A percentile compares a stretch with the other conserved stretches of the same genome.
Conservation (phyloP, 306 rosid genomes). For the Sicyos edulis region DNA sequence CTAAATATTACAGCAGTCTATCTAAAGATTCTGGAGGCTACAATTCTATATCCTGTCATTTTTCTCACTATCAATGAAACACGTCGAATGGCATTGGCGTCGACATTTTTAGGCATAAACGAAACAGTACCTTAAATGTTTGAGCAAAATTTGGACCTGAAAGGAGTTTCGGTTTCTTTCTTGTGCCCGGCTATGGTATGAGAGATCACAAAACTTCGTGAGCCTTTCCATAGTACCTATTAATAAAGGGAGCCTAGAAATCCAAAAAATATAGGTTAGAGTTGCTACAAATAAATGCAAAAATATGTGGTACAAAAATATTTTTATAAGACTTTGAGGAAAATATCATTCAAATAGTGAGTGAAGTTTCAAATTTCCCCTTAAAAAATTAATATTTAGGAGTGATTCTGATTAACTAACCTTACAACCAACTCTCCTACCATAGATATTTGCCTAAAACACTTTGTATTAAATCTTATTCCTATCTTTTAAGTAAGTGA, state of each 20-base stretch:
- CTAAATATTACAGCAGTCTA: constrained; percentile 15
- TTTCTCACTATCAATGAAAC: not conserved
- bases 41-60: not conserved
- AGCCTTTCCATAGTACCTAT: constrained; percentile 85
- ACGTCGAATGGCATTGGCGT: not conserved
- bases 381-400: too few species aligned
- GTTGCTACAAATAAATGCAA: not conserved
- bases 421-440: not conserved
- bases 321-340: too few species aligned
- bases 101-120: not conserved
- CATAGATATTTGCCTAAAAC: not conserved
- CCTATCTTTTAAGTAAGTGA: not conserved
- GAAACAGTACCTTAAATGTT: not conserved
- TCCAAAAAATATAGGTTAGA: not conserved
- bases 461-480: not conserved
- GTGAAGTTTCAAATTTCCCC: not conserved
- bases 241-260: constrained; percentile 64
- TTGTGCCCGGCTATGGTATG: not conserved
- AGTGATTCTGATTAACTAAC: not conserved
- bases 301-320: too few species aligned
- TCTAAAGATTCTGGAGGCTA: not conserved
- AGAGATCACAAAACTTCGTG: constrained; percentile 60
- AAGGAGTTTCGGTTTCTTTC: constrained; percentile 1
- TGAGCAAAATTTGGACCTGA: not conserved
- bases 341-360: too few species aligned